Conservation (phyloP, 148 eudicot species). For the Rhododendron vialii region DNA sequence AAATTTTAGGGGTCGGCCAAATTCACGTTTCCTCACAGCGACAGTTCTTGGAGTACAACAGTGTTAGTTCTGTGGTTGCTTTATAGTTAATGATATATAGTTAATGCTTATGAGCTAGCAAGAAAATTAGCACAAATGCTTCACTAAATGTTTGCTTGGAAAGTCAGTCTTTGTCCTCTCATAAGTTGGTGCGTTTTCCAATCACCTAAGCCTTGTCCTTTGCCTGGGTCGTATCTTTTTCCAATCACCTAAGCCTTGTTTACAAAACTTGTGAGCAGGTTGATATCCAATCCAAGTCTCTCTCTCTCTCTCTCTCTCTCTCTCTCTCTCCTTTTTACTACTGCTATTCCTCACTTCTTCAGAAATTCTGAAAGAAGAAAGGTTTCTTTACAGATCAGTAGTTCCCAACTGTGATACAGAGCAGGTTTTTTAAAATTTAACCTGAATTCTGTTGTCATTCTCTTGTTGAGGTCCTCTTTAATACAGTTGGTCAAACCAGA, state of each 20-base stretch:
- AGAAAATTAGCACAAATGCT: not conserved
- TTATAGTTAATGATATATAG: not conserved
- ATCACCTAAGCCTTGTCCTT: not conserved
- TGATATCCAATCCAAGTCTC: not conserved
- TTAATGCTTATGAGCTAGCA: not conserved
- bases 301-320: not conserved
- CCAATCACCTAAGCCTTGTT: not conserved
- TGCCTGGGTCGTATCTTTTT: not conserved
- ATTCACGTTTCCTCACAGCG: constrained; percentile 85
- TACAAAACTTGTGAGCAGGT: not conserved
- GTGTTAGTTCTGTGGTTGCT: constrained; percentile 35
- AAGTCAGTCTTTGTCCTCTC: not conserved
- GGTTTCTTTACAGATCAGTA: not conserved
- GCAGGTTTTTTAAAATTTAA: not conserved
- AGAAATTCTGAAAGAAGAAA: not conserved
- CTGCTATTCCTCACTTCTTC: not conserved
- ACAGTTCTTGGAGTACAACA: constrained; percentile 93
- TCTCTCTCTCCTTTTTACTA: not conserved
- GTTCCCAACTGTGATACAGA: not conserved
- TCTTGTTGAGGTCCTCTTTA: not conserved
- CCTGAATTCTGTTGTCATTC: not conserved
- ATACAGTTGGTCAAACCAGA: not conserved
- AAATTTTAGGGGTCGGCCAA: constrained; percentile 69
- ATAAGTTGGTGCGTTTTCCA: not conserved
- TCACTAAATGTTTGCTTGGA: not conserved